Base-by-base conservation (phyloP, 2,329 filamentous ascomycete genomes). In the Apiospora marii region DNA sequence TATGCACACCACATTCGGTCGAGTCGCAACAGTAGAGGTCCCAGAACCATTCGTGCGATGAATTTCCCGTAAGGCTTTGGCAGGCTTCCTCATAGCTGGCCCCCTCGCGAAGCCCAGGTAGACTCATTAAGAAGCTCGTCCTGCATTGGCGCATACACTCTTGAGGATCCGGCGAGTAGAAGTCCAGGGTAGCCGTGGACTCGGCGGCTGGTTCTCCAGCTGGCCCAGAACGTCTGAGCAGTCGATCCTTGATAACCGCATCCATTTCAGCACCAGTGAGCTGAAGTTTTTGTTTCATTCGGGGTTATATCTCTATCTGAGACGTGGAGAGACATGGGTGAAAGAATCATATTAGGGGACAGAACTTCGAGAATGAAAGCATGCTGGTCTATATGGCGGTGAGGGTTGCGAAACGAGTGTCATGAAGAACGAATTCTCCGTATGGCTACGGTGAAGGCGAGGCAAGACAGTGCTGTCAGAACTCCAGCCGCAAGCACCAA, bases 21-120 rank as follows among this genome's bases (percentile, higher is more conserved):
- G 83, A 82, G 76, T 89, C 86, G 78, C 88, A 89, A 78, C 86
- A 87, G 77, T 89, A 89, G 30, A 89, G 79, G 53, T 80, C 77
- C 81, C 83, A 84, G 14, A 89, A 81, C 58, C 80, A 76, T 37
- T 77, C 76, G 69, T 78, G 76, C 44, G 79, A 74, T 30, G 73
- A 71, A 10, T 72, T 70, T 24, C 73, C 70, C 67, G 78, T 76
- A 68, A 80, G 73, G 53, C 75, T 71, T 19, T 71, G 71, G 69
- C 79, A 80, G 68, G 76, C 74, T 12, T 77, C 75, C 70, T 73
- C 72, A 48, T 78, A 73, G 41, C 72, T 68, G 2, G 73, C 73
- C 3, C 69, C 69, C 24, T 68, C 70, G 16, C 58, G n/a, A 6
- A 41, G 64, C 71, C 74, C 73, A 41, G 37, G 37, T 44, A 69